Conservation (phyloP, 441 rosid genomes). For the Mallotus japonicus region DNA sequence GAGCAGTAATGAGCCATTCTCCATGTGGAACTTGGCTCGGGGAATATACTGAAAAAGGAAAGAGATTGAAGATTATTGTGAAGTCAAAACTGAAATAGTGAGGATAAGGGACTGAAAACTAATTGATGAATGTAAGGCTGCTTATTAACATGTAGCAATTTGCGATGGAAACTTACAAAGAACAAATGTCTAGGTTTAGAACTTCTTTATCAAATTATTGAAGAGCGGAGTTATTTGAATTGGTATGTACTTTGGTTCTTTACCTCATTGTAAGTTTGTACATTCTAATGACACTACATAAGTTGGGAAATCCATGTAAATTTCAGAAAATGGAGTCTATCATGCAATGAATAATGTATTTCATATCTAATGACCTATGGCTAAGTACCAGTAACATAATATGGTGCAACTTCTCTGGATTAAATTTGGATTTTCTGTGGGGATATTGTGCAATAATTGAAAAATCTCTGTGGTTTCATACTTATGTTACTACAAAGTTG, state of each 20-base stretch:
- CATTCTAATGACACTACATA: too few species aligned
- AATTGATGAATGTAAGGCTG: not conserved
- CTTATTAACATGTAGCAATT: not conserved
- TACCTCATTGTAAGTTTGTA: too few species aligned
- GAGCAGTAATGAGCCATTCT: not conserved
- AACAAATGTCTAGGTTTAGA: not conserved
- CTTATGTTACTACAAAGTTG: constrained; percentile 1
- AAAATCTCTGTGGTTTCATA: constrained; percentile 1
- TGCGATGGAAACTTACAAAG: not conserved
- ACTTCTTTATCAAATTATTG: constrained; percentile 11
- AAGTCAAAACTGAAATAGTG: constrained; percentile 5
- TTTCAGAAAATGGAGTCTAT: too few species aligned
- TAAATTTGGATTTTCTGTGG: not conserved
- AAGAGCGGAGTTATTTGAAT: not conserved
- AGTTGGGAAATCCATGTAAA: too few species aligned
- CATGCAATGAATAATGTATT: too few species aligned
- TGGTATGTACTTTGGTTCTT: too few species aligned
- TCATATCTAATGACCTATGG: too few species aligned
- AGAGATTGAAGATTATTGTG: not conserved
- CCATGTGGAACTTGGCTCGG: not conserved
- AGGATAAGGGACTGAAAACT: not conserved
- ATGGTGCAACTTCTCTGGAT: not conserved
- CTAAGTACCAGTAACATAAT: not conserved
- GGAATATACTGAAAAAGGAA: not conserved
- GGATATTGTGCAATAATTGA: not conserved